Evolutionary conservation across 768 basidiomycete genomes (phyloP), one percentile per base, ranked within the genome.

Genomic region (Pilatotrama ljubarskyi): DNA sequence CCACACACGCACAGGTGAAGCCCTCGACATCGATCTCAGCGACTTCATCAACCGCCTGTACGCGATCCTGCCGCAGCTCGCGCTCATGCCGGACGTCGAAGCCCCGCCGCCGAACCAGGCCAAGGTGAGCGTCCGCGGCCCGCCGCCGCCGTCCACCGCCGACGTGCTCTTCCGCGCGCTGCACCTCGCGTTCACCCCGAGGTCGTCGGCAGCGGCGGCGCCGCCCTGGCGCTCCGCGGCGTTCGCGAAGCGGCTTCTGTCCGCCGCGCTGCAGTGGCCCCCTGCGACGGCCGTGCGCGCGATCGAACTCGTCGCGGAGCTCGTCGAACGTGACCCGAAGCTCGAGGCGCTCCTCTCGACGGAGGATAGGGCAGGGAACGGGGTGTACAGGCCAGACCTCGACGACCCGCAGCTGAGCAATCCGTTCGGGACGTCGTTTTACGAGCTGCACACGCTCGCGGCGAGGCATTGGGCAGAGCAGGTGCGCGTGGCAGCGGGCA

Each of bases 1-100:
- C 18, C 35, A 18, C 22, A 29, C 58, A 8, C 42, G 17, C 35
- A 15, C 66, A 96, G 94, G 95, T 59, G 97, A 99, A 77, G 93
- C 96, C n/a, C 81, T 99, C 66, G 95, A 94, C 68, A 92, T 99
- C 70, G 97, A 98, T 79, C 82, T 98, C 55, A 81, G 78, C 68
- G 96, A 95, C 68, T 98, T 98, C 70, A 82, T 93, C 72, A 82
- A 86, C 51, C 82, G 84, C 24, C 82, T 99, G 9, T 98, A 96
- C 77, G 78, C 84, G 20, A 81, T 95, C 64, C 84, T 99, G 64
- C 80, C 88, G 10, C 84, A 90, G 4, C 77, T 96, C 65, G 85
- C 87, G 53, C 73, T 91, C 59, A 76, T 83, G 66, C 78, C 82
- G 9, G 83, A 85, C 62, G 77, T 92, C 62, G 91, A 94, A 57